Conservation (phyloP, 495 filamentous ascomycete species). For the Penicillium canescens region DNA sequence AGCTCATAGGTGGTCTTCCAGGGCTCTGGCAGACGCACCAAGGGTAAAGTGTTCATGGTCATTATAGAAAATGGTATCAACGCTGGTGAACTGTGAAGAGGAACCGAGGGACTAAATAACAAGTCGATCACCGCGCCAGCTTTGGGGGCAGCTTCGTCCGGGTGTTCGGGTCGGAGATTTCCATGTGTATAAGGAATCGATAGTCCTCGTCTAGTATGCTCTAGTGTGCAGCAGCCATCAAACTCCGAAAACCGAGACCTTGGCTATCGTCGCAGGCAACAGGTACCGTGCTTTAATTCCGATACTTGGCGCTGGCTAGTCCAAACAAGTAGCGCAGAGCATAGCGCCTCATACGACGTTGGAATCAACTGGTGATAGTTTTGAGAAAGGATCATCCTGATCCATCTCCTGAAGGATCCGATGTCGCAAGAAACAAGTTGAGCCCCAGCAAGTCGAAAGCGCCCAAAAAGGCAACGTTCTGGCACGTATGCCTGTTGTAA, state of each 20-base stretch:
- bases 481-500: no score
- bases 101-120: slow-evolving; percentile 1
- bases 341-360: neutral
- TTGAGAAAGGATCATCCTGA: neutral
- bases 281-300: neutral
- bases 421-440: neutral
- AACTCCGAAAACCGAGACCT: neutral
- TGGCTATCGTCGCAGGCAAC: neutral
- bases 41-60: slow-evolving; percentile 6
- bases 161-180: neutral
- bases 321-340: neutral
- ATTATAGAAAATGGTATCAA: neutral
- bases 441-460: no score
- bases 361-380: neutral
- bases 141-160: neutral
- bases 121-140: neutral
- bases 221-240: neutral
- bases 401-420: neutral
- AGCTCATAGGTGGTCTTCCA: slow-evolving; percentile 24
- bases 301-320: neutral
- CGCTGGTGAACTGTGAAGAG: neutral
- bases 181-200: neutral
- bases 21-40: slow-evolving; percentile 22
- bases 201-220: neutral
- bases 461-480: no score